These are phyloP conservation scores for Urochloa ruziziensis DNA, from an alignment of 176 grass and related monocot species.

Conservation along the genomic window DNA sequence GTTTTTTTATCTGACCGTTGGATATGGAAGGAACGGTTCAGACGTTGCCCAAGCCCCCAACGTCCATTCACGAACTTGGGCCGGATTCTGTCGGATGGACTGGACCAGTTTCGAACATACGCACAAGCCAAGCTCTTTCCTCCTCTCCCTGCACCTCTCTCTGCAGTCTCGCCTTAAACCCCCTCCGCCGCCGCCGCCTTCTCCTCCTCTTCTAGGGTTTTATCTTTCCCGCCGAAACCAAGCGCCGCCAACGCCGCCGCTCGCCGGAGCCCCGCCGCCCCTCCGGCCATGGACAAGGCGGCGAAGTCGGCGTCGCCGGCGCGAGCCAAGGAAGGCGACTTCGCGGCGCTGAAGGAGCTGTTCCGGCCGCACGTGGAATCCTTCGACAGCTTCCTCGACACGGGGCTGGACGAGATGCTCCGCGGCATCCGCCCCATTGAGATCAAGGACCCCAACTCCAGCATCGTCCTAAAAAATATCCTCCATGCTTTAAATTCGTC, in stretches of 20 bases:
- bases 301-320: background rate
- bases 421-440: conserved; percentile 53
- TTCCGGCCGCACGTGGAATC: conserved; percentile 81
- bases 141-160: background rate
- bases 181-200: background rate
- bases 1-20: background rate
- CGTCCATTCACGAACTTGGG: background rate
- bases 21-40: background rate
- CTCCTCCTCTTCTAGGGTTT: conserved; percentile 38
- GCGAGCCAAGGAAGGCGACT: conserved; percentile 34
- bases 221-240: conserved; percentile 28
- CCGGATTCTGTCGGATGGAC: background rate
- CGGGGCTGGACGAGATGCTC: conserved; percentile 67
- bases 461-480: conserved; percentile 76
- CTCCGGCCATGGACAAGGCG: background rate
- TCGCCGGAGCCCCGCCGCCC: background rate
- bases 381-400: conserved; percentile 79
- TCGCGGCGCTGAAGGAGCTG: conserved; percentile 54
- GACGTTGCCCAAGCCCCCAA: background rate
- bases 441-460: conserved; percentile 46
- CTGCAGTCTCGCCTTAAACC: background rate
- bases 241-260: background rate
- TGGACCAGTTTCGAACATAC: background rate
- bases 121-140: background rate
- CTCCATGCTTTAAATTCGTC: conserved; percentile 29